Evolutionary conservation across 2,329 filamentous ascomycete species (phyloP).

Genomic region (Aspergillus viridinutans): DNA sequence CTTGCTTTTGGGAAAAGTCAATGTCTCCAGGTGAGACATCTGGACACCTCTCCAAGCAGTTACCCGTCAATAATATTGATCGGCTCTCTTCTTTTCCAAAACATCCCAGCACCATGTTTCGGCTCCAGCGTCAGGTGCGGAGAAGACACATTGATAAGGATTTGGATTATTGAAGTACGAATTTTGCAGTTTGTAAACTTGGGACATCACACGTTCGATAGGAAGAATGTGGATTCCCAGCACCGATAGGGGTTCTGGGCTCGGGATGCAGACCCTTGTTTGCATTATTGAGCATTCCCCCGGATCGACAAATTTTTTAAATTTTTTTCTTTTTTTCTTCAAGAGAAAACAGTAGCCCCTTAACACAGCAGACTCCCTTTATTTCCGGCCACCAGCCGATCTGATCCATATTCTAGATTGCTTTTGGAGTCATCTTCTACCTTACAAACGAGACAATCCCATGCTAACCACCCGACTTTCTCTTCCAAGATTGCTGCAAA

Average conservation of each 20-base stretch:
- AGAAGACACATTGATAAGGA: not conserved
- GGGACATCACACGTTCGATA: not conserved
- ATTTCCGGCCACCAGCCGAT: not conserved
- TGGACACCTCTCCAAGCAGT: constrained; percentile 3
- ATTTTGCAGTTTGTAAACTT: not conserved
- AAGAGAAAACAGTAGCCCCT: not conserved
- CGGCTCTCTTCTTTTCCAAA: constrained; percentile 7
- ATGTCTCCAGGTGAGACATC: constrained; percentile 11
- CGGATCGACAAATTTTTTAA: not conserved
- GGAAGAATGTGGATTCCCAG: not conserved
- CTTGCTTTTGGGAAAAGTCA: not conserved
- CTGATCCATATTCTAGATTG: not conserved
- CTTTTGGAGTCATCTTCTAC: not conserved
- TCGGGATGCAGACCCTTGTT: not conserved
- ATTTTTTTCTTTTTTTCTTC: not conserved
- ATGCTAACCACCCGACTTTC: not conserved
- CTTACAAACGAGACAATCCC: not conserved
- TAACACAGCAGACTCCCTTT: not conserved
- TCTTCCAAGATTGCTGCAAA: not conserved
- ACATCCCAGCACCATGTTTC: constrained; percentile 12
- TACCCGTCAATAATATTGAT: not conserved
- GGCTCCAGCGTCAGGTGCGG: not conserved
- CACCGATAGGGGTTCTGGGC: not conserved
- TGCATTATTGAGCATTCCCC: not conserved
- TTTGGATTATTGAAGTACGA: not conserved